Evolutionary conservation across 2,329 filamentous ascomycete species (phyloP).

Genomic region (Hirsutella minnesotensis): DNA sequence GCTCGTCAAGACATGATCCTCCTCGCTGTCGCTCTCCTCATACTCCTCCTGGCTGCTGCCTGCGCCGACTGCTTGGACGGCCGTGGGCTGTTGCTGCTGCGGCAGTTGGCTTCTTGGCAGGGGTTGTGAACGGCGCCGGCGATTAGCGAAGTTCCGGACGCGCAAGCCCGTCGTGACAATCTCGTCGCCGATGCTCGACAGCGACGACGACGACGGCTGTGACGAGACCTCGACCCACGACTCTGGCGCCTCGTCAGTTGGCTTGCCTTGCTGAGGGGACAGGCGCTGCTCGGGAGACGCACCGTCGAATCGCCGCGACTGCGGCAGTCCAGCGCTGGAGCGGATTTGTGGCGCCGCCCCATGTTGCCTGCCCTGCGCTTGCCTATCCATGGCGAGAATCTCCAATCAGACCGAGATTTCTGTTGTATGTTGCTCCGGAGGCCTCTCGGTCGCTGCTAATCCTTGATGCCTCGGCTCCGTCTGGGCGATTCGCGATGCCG

Average conservation of each 20-base stretch:
- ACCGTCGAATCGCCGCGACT: conserved; percentile 25
- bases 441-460: no score
- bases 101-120: conserved; percentile 18
- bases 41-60: conserved; percentile 85
- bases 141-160: conserved; percentile 54
- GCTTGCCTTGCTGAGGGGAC: not conserved
- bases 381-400: not conserved
- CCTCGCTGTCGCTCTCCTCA: conserved; percentile 85
- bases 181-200: conserved; percentile 77
- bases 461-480: not conserved
- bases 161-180: conserved; percentile 82
- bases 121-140: conserved; percentile 40
- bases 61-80: conserved; percentile 30
- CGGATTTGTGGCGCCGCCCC: not conserved
- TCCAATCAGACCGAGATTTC: no score
- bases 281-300: conserved; percentile 6
- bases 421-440: no score
- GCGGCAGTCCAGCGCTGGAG: conserved; percentile 17
- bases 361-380: not conserved
- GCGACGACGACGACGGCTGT: conserved; percentile 83
- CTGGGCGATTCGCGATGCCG: not conserved
- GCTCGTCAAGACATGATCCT: conserved; percentile 54
- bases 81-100: conserved; percentile 29
- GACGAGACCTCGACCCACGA: conserved; percentile 95
- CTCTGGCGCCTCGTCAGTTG: conserved; percentile 42